phyloP scores from a whole-genome alignment of 352 stramenopile species.

The Plasmopara muralis region DNA sequence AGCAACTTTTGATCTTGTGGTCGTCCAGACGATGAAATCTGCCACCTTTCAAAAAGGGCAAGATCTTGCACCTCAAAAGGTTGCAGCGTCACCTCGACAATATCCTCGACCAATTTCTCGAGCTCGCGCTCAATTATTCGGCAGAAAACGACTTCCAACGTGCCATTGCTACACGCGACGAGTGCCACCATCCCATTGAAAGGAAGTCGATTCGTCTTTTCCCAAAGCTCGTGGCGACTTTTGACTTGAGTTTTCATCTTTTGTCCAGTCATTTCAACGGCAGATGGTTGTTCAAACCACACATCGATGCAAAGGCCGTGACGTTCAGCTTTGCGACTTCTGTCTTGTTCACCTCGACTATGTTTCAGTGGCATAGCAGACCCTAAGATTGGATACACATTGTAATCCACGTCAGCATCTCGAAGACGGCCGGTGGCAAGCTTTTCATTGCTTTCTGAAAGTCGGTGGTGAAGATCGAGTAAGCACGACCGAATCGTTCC shows the following conservation, averaged over 20 bases:
- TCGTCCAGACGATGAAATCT: neutral
- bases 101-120: constrained; percentile 22
- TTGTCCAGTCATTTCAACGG: constrained; percentile 16
- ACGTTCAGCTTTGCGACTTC: constrained; percentile 12
- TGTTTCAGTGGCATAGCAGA: constrained; percentile 19
- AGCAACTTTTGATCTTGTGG: constrained; percentile 22
- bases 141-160: constrained; percentile 29
- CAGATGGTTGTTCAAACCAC: constrained; percentile 21
- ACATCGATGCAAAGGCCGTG: constrained; percentile 32
- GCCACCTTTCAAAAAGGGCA: constrained; percentile 18
- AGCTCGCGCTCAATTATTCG: constrained; percentile 29
- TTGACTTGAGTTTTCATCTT: constrained; percentile 14
- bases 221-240: constrained; percentile 24
- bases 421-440: constrained; percentile 14
- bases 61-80: constrained; percentile 30
- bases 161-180: constrained; percentile 12
- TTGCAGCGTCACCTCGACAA: constrained; percentile 27
- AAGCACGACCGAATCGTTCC: constrained; percentile 27
- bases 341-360: constrained; percentile 19
- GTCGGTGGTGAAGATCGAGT: constrained; percentile 24
- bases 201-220: constrained; percentile 26
- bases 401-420: constrained; percentile 29
- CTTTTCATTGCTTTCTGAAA: constrained; percentile 8
- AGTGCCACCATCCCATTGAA: constrained; percentile 33
- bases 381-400: constrained; percentile 20